phyloP scores from a whole-genome alignment of 192 early-diverging fungal species.

The Podila epicladia region DNA sequence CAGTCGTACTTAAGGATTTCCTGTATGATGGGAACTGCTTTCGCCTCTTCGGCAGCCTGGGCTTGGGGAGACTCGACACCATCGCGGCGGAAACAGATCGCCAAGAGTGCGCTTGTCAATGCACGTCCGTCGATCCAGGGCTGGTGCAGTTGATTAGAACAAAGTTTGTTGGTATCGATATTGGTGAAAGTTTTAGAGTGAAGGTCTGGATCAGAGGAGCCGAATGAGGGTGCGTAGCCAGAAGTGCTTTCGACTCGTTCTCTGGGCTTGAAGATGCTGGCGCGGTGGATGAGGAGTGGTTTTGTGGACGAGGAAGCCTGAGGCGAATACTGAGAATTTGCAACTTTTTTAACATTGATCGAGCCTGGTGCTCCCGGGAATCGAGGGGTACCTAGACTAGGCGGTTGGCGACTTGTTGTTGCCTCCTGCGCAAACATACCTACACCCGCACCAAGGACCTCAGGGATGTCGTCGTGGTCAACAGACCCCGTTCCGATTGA shows the following conservation, averaged over 20 bases:
- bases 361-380: neutral
- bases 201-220: neutral
- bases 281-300: neutral
- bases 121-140: constrained; percentile 49
- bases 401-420: constrained; percentile 4
- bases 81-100: constrained; percentile 39
- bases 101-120: constrained; percentile 38
- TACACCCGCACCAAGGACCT: constrained; percentile 1
- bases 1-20: constrained; percentile 45
- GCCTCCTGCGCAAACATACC: neutral
- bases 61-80: constrained; percentile 28
- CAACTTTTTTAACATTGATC: neutral
- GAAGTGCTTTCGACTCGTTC: constrained; percentile 14
- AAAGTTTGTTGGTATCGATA: neutral
- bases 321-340: neutral
- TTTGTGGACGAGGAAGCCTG: neutral
- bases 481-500: constrained; percentile 3
- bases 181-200: neutral
- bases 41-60: constrained; percentile 19
- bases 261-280: constrained; percentile 6
- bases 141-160: constrained; percentile 10
- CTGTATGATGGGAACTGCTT: constrained; percentile 26
- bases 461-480: neutral
- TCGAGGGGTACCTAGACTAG: neutral
- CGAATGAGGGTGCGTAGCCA: neutral